Conservation (phyloP, 768 basidiomycete species). For the Pleurotus platypus region DNA sequence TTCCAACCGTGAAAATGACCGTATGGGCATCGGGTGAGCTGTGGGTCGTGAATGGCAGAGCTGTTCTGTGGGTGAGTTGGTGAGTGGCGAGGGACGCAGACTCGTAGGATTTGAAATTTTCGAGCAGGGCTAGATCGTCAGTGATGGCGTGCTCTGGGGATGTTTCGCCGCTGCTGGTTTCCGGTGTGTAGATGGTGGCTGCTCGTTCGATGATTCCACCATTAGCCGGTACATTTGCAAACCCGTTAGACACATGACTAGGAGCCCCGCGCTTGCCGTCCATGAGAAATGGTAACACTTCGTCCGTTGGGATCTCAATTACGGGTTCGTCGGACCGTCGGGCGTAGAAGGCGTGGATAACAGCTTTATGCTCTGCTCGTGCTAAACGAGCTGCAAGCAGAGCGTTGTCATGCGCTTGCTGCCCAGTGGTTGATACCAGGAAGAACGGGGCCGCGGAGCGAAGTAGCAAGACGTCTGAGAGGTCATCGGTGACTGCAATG, state of each 20-base stretch:
- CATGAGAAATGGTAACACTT: constrained; percentile 58
- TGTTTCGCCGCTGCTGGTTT: constrained; percentile 1
- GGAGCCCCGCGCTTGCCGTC: constrained; percentile 34
- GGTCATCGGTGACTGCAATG: constrained; percentile 59
- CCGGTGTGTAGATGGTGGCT: neutral
- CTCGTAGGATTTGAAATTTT: constrained; percentile 60
- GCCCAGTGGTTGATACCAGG: constrained; percentile 69
- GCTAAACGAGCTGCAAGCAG: constrained; percentile 83
- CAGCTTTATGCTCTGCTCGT: constrained; percentile 61
- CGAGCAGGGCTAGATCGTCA: constrained; percentile 22
- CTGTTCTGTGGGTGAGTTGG: constrained; percentile 55
- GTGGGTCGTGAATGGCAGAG: constrained; percentile 48
- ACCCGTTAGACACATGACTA: constrained; percentile 26
- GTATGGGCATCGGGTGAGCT: constrained; percentile 61
- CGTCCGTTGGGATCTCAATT: constrained; percentile 54
- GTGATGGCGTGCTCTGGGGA: constrained; percentile 7
- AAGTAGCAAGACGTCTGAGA: constrained; percentile 73
- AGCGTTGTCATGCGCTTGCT: constrained; percentile 88
- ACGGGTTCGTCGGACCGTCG: constrained; percentile 33
- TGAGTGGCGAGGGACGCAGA: constrained; percentile 64
- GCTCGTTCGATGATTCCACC: neutral
- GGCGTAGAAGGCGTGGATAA: constrained; percentile 82
- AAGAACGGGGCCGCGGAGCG: constrained; percentile 80
- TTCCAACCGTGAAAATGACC: constrained; percentile 70
- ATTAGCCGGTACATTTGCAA: constrained; percentile 11